Evolutionary conservation across 768 basidiomycete species (phyloP), one percentile per base, ranked within the genome.

Genomic region (Rhodotorula babjevae): DNA sequence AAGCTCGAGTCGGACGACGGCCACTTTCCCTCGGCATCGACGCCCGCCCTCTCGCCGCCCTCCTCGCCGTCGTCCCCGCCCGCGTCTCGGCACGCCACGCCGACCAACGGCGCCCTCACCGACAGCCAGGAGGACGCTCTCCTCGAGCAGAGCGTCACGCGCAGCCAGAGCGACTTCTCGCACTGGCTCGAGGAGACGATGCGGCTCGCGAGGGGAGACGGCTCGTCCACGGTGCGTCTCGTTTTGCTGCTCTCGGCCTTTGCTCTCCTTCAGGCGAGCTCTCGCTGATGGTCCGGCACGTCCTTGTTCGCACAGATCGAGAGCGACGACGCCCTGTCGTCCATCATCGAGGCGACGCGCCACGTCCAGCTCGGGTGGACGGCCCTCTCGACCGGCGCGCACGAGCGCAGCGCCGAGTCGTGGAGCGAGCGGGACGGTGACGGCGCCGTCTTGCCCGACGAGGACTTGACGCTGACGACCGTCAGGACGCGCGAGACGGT

Each of bases 161-260:
- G 73, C 19, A 71, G 69, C 25, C 67, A 65, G 57, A 68, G 42
- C 27, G 60, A 71, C 42, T 74, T 74, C 31, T 58, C 42, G n/a
- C 27, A 31, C 36, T 75, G 73, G 73, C 25, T 71, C 16, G 60
- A 62, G 23, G 69, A 65, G 21, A 65, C 65, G 63, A 46, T 65
- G 53, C 31, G 57, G 18, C 21, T 60, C 16, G 69, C 69, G 5
- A 31, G 52, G 18, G 63, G 69, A 0, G 62, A 65, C 33, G 69
- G 69, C 0, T 40, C 16, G 9, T 68, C 67, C 11, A 40, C 47
- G 27, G 73, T 75, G 21, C 47, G 69, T 65, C 25, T 49, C 36
- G 36, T 4, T 36, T 36, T 9, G 9, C 36, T 36, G 36, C 36
- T 9, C 27, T 18, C 49, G 40, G 31, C 23, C 19, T 18, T 0